These are phyloP conservation scores for Bothriochloa decipiens DNA, from an alignment of 176 grass and related monocot genomes.

Conservation along the genomic window DNA sequence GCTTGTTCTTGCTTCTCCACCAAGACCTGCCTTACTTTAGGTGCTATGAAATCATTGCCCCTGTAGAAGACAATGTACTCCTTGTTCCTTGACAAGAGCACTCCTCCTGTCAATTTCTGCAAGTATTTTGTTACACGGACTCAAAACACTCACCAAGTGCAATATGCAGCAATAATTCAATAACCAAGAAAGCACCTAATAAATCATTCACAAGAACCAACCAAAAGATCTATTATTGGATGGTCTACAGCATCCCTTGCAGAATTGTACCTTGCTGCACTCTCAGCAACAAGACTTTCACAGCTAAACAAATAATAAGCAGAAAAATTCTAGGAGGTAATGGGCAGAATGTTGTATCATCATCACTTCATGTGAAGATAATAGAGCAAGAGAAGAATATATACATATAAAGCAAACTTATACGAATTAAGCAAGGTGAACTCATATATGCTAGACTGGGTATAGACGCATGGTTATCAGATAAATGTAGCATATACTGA, in stretches of 20 bases:
- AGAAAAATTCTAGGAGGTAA: not conserved
- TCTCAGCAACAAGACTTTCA: not conserved
- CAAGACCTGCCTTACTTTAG: slow-evolving; percentile 72
- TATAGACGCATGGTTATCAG: not conserved
- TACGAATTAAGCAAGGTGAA: slow-evolving; percentile 13
- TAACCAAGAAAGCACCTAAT: slow-evolving; percentile 32
- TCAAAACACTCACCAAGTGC: slow-evolving; percentile 38
- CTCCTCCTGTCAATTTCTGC: slow-evolving; percentile 98
- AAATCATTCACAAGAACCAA: slow-evolving; percentile 14
- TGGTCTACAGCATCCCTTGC: not conserved
- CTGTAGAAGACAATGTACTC: slow-evolving; percentile 94
- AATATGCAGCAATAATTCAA: slow-evolving; percentile 6
- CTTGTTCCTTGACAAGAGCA: slow-evolving; percentile 93
- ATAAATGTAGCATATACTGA: too few species aligned
- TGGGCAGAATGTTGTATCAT: not conserved
- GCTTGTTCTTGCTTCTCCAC: slow-evolving; percentile 69
- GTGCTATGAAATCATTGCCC: slow-evolving; percentile 85
- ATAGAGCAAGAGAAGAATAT: slow-evolving; percentile 1
- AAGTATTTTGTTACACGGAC: slow-evolving; percentile 38
- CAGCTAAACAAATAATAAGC: not conserved
- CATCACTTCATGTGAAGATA: too few species aligned
- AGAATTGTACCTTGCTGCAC: not conserved
- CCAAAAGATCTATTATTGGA: not conserved
- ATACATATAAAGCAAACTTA: slow-evolving; percentile 16
- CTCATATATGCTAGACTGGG: not conserved